A percentile compares a stretch with the other conserved stretches of the same genome.
These are phyloP conservation scores for Dactylellina drechsleri DNA, from an alignment of 2,329 filamentous ascomycete genomes.

Conservation along the genomic window DNA sequence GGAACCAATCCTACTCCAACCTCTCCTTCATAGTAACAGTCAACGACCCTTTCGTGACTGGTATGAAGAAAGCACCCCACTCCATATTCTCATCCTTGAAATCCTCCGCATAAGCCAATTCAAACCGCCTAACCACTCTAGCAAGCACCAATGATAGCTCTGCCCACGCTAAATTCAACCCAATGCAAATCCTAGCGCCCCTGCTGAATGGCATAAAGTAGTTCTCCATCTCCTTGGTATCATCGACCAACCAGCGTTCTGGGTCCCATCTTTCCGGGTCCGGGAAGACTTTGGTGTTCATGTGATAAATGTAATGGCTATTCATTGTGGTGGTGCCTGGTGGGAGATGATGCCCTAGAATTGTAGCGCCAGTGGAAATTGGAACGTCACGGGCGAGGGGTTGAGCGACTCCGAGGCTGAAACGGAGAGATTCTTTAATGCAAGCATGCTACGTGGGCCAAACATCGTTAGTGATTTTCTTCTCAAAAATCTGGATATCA, in stretches of 20 bases:
- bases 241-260: constrained; percentile 25
- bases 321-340: constrained; percentile 12
- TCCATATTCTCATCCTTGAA: constrained; percentile 42
- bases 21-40: constrained; percentile 29
- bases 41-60: constrained; percentile 19
- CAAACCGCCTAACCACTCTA: constrained; percentile 28
- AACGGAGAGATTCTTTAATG: constrained; percentile 43
- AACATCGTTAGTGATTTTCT: too few relatives aligned
- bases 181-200: constrained; percentile 31
- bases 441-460: constrained; percentile 15
- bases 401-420: constrained; percentile 1
- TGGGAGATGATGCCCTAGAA: constrained; percentile 23
- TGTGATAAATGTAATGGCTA: constrained; percentile 33
- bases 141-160: constrained; percentile 27
- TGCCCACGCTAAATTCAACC: constrained; percentile 41
- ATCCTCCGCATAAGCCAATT: constrained; percentile 14
- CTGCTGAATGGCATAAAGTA: constrained; percentile 45
- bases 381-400: constrained; percentile 34
- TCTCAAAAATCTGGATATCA: too few relatives aligned
- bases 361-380: neutral
- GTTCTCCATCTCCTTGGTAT: constrained; percentile 30
- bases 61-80: constrained; percentile 15
- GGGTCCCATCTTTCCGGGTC: constrained; percentile 36
- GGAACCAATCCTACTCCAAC: constrained; percentile 1
- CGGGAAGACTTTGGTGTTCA: constrained; percentile 30